phyloP scores from a whole-genome alignment of 2,329 filamentous ascomycete species.

The Fusarium sp. region DNA sequence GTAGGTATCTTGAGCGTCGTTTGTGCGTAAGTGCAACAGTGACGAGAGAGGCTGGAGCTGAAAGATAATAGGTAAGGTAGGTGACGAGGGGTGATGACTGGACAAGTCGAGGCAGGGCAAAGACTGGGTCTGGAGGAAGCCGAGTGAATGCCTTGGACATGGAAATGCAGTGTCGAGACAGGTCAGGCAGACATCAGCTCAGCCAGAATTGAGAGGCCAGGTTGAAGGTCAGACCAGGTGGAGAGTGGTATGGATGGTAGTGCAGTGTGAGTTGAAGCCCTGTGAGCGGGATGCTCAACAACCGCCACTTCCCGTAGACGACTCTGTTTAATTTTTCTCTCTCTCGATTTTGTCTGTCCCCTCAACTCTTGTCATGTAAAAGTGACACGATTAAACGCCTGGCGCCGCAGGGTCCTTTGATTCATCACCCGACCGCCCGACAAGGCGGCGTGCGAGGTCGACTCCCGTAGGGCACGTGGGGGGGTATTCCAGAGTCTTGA shows the following conservation, averaged over 20 bases:
- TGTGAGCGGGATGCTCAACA: slow-evolving; percentile 17
- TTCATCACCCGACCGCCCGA: slow-evolving; percentile 39
- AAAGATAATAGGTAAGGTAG: slow-evolving; percentile 15
- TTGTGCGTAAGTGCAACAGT: slow-evolving; percentile 33
- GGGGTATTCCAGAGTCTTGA: slow-evolving; percentile 25
- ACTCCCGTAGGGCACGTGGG: slow-evolving; percentile 43
- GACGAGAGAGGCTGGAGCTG: slow-evolving; percentile 25
- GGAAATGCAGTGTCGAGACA: slow-evolving; percentile 33
- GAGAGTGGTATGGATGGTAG: slow-evolving; percentile 24
- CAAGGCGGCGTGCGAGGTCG: slow-evolving; percentile 29
- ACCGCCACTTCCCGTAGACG: slow-evolving; percentile 17
- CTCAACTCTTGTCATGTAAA: slow-evolving; percentile 33
- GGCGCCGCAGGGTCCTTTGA: slow-evolving; percentile 31
- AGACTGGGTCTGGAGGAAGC: slow-evolving; percentile 24
- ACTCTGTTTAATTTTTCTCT: slow-evolving; percentile 3
- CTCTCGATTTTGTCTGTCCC: slow-evolving; percentile 20
- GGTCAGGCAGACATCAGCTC: slow-evolving; percentile 32
- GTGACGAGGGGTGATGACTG: slow-evolving; percentile 25
- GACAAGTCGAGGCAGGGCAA: slow-evolving; percentile 19
- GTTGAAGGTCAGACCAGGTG: slow-evolving; percentile 6
- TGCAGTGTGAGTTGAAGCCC: slow-evolving; percentile 30
- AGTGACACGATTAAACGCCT: slow-evolving; percentile 39
- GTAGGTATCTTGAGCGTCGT: slow-evolving; percentile 32
- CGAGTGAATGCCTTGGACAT: slow-evolving; percentile 19
- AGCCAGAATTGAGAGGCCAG: slow-evolving; percentile 17